Conservation (phyloP, 768 basidiomycete genomes). For the Kwoniella shandongensis region DNA sequence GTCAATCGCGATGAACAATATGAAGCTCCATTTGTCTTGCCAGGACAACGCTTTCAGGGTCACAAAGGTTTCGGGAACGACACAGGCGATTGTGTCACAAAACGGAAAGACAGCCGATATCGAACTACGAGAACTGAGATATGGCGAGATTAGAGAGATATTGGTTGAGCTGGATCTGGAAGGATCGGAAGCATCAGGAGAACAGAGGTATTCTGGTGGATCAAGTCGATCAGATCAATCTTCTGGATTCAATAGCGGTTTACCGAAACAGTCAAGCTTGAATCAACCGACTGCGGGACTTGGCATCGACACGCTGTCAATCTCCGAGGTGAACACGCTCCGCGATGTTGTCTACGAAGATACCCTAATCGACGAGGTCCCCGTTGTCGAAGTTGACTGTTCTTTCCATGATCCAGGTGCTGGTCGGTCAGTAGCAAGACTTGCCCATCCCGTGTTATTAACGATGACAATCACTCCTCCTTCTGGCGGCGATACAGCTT, state of each 20-base stretch:
- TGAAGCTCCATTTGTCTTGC: slow-evolving; percentile 94
- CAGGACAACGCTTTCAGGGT: slow-evolving; percentile 90
- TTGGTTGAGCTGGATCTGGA: slow-evolving; percentile 92
- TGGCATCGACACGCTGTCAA: slow-evolving; percentile 33
- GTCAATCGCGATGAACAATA: slow-evolving; percentile 85
- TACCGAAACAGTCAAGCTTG: slow-evolving; percentile 5
- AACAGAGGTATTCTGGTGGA: slow-evolving; percentile 24
- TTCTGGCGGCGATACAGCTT: slow-evolving; percentile 50
- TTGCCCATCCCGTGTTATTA: slow-evolving; percentile 90
- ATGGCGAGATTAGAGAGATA: slow-evolving; percentile 98
- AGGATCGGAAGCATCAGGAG: slow-evolving; percentile 5
- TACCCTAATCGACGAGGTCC: slow-evolving; percentile 94
- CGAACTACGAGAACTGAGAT: slow-evolving; percentile 87
- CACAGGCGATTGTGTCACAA: slow-evolving; percentile 78
- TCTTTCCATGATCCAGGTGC: slow-evolving; percentile 90
- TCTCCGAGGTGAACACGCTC: slow-evolving; percentile 34
- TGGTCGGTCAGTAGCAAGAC: slow-evolving; percentile 75
- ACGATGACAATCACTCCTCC: slow-evolving; percentile 84
- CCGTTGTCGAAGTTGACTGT: slow-evolving; percentile 92
- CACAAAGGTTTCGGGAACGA: slow-evolving; percentile 89
- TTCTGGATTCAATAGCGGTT: background rate
- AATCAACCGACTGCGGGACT: slow-evolving; percentile 7
- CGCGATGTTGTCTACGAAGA: slow-evolving; percentile 70
- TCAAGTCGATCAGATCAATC: slow-evolving; percentile 19
- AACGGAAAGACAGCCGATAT: slow-evolving; percentile 94